Conservation (phyloP, 73 alveolate species). For the Stentor coeruleus region DNA sequence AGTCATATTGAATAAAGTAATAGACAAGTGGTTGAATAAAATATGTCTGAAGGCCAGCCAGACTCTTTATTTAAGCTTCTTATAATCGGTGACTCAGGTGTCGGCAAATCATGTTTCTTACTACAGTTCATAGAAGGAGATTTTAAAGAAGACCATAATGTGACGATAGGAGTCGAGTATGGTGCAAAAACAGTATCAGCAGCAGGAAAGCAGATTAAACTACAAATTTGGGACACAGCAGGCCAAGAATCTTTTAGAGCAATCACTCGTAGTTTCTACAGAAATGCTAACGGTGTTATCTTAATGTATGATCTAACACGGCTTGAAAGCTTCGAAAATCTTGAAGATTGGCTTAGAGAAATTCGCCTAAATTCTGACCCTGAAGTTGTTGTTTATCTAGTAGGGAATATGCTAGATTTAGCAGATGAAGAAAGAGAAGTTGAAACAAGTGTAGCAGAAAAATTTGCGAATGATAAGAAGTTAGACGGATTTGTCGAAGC, state of each 20-base stretch:
- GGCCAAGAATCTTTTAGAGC: constrained; percentile 67
- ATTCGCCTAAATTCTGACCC: constrained; percentile 47
- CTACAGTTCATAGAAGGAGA: constrained; percentile 77
- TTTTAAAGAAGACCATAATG: constrained; percentile 80
- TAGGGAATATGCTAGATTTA: constrained; percentile 61
- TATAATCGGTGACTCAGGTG: no score
- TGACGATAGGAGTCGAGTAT: constrained; percentile 86
- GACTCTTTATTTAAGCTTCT: no score
- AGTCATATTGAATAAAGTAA: no score
- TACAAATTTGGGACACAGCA: constrained; percentile 89
- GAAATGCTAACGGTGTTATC: constrained; percentile 70
- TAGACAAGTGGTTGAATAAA: no score
- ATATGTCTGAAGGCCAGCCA: no score
- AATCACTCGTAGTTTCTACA: constrained; percentile 57
- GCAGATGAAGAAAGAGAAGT: constrained; percentile 47
- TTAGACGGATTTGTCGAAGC: constrained; percentile 53
- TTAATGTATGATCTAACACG: constrained; percentile 50
- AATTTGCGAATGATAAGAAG: constrained; percentile 35
- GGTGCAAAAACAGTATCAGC: constrained; percentile 69
- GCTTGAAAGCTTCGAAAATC: constrained; percentile 50
- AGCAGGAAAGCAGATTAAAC: constrained; percentile 73
- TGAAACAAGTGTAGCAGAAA: constrained; percentile 32
- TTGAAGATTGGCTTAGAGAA: constrained; percentile 59
- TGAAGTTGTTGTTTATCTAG: constrained; percentile 42
- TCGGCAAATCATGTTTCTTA: constrained; percentile 93